Evolutionary conservation across 1,284 basidiomycete species (phyloP).

Genomic region (Ganoderma multipileum): DNA sequence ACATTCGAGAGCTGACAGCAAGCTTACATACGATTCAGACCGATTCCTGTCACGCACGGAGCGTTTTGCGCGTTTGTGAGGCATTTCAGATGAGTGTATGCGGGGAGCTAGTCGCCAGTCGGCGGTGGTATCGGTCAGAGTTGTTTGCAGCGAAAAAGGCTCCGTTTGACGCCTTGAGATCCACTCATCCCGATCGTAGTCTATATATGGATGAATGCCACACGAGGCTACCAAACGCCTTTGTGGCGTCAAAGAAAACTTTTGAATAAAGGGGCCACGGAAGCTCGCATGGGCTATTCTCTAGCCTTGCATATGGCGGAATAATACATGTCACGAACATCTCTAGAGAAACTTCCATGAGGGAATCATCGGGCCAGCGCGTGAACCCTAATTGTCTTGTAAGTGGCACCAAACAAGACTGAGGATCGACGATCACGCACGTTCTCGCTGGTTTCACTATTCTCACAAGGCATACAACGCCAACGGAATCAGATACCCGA

Average conservation of each 20-base stretch:
- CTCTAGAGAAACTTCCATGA: too few species aligned
- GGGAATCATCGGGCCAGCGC: too few species aligned
- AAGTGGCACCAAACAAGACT: background rate
- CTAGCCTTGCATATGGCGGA: too few species aligned
- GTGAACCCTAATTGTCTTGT: background rate
- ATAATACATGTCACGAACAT: too few species aligned
- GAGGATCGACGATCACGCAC: background rate
- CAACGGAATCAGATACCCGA: too few species aligned
- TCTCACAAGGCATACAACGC: background rate
- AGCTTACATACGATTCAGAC: slow-evolving; percentile 47
- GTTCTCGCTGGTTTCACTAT: background rate
- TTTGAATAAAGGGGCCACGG: too few species aligned
- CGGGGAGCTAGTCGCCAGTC: background rate
- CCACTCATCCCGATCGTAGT: background rate
- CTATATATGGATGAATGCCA: background rate
- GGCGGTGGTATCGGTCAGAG: background rate
- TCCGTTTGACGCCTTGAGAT: background rate
- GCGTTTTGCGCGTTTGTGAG: slow-evolving; percentile 68
- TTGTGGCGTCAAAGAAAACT: background rate
- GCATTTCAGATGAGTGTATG: slow-evolving; percentile 48
- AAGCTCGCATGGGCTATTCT: too few species aligned
- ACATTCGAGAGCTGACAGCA: background rate
- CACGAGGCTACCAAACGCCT: background rate
- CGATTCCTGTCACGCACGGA: slow-evolving; percentile 50
- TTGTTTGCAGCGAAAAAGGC: background rate